Conservation (phyloP, 176 grass and related monocot genomes). For the Eragrostis curvula region DNA sequence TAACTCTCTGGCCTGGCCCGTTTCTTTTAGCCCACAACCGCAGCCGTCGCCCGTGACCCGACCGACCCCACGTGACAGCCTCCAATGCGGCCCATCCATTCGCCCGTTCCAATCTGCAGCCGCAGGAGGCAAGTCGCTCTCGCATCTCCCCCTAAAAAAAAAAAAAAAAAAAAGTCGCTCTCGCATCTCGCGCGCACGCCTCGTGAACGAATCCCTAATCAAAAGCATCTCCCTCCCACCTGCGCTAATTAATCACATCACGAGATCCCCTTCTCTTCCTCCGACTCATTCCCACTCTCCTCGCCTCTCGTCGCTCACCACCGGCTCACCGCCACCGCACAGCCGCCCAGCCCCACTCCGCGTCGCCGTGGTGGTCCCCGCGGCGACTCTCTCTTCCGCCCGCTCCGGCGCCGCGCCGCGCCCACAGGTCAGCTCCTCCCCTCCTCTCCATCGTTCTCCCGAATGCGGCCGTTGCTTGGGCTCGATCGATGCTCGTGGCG, state of each 20-base stretch:
- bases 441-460: neutral
- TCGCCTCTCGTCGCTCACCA: neutral
- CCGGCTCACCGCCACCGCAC: neutral
- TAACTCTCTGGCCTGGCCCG: neutral
- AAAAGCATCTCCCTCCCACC: conserved; percentile 29
- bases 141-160: too few species aligned
- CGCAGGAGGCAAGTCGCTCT: conserved; percentile 8
- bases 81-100: neutral
- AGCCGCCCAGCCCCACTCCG: neutral
- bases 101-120: conserved; percentile 22
- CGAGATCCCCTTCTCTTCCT: conserved; percentile 51
- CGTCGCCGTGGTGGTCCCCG: neutral
- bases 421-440: conserved; percentile 30
- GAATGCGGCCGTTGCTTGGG: conserved; percentile 18
- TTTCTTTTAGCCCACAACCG: neutral
- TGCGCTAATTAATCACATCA: conserved; percentile 50
- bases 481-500: neutral
- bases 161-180: too few species aligned
- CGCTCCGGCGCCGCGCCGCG: neutral
- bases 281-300: neutral
- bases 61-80: neutral
- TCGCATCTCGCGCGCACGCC: conserved; percentile 34
- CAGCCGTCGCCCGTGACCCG: too few species aligned
- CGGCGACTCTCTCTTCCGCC: conserved; percentile 10
- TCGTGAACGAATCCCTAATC: conserved; percentile 38